phyloP scores from a whole-genome alignment of 768 basidiomycete species.

The Cystofilobasidium capitatum region DNA sequence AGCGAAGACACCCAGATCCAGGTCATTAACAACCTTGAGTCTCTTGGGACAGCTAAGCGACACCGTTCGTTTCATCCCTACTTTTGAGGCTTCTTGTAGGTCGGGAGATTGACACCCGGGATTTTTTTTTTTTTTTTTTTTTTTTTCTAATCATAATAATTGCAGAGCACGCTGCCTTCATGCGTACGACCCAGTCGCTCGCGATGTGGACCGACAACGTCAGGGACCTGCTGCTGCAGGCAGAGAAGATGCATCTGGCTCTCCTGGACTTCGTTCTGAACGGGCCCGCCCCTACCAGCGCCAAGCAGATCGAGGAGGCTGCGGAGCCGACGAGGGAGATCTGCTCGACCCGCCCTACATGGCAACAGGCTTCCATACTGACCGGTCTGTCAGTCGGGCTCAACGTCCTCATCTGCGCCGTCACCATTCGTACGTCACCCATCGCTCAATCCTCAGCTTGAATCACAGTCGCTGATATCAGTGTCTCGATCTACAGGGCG shows the following conservation, averaged over 20 bases:
- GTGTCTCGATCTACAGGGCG: conserved; percentile 23
- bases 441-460: too few relatives aligned
- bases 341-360: conserved; percentile 16
- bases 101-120: background rate
- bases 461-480: too few relatives aligned
- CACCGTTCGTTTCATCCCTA: conserved; percentile 51
- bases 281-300: too few relatives aligned
- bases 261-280: conserved; percentile 11
- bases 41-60: conserved; percentile 68
- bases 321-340: too few relatives aligned
- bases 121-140: background rate
- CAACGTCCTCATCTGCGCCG: conserved; percentile 20
- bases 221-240: conserved; percentile 56
- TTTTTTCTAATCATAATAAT: too few relatives aligned
- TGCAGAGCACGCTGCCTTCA: conserved; percentile 70
- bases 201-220: conserved; percentile 78
- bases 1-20: conserved; percentile 73
- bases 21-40: conserved; percentile 64
- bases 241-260: conserved; percentile 36
- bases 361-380: conserved; percentile 30
- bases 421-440: too few relatives aligned
- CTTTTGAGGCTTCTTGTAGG: background rate
- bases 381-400: conserved; percentile 34
- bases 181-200: conserved; percentile 71
- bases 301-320: background rate